Conservation (phyloP, 192 early-diverging fungal species). For the Backusella circina region DNA sequence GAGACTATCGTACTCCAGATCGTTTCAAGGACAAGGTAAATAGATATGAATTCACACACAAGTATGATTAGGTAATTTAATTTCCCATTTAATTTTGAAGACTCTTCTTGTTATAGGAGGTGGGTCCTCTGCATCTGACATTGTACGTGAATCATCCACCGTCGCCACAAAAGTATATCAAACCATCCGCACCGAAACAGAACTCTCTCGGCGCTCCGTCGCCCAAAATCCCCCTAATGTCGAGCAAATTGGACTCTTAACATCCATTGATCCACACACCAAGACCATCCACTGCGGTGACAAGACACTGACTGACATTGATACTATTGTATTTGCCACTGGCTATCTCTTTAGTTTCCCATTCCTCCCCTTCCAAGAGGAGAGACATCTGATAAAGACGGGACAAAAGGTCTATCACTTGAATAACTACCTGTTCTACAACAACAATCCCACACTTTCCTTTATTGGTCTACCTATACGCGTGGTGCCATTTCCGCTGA, state of each 20-base stretch:
- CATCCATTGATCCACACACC: not conserved
- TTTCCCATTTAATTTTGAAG: not conserved
- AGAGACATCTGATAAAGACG: conserved; percentile 21
- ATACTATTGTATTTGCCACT: conserved; percentile 60
- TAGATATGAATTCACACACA: not conserved
- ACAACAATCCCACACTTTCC: conserved; percentile 47
- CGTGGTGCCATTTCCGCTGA: conserved; percentile 57
- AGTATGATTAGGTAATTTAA: not conserved
- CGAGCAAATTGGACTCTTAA: not conserved
- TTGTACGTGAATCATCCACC: conserved; percentile 40
- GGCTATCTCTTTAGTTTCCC: conserved; percentile 62
- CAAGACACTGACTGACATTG: conserved; percentile 27
- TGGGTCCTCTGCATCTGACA: conserved; percentile 50
- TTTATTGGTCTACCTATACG: conserved; percentile 57
- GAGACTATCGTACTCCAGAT: conserved; percentile 30
- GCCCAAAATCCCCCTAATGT: not conserved
- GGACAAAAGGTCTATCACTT: conserved; percentile 40
- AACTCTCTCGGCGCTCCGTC: not conserved
- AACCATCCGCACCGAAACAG: conserved; percentile 27
- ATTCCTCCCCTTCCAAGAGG: conserved; percentile 39
- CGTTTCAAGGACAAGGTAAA: conserved; percentile 33
- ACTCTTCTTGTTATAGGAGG: conserved; percentile 52
- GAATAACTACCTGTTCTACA: conserved; percentile 44
- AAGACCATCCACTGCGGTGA: conserved; percentile 13
- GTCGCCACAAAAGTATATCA: conserved; percentile 37